phyloP scores from a whole-genome alignment of 1,139 yeast genomes.

The Candida neerlandica region DNA sequence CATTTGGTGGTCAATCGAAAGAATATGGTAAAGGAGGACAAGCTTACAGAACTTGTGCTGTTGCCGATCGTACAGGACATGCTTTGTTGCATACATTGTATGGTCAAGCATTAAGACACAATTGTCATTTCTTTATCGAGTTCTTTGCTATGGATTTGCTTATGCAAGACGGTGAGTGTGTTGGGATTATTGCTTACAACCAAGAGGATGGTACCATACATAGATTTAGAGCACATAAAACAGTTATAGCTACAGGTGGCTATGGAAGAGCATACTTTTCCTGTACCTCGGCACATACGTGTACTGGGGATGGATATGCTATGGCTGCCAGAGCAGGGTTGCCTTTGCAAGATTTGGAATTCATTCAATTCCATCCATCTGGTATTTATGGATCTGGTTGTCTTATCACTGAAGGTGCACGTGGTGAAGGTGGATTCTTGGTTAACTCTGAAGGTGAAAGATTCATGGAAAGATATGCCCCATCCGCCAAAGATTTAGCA shows the following conservation, averaged over 20 bases:
- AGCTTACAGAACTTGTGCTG: conserved; percentile 99
- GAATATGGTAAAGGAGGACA: conserved; percentile 98
- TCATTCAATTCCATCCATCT: conserved; percentile 98
- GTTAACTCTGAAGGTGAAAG: conserved; percentile 98
- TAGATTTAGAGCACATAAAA: conserved; percentile 94
- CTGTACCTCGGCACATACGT: conserved; percentile 98
- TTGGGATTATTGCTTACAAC: conserved; percentile 96
- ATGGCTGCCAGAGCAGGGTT: conserved; percentile 98
- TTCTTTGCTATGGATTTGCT: conserved; percentile 93
- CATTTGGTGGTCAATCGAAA: conserved; percentile 96
- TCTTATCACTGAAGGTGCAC: conserved; percentile 97
- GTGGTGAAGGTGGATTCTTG: conserved; percentile 99
- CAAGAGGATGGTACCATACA: conserved; percentile 98
- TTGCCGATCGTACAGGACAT: conserved; percentile 98
- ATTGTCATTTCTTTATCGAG: conserved; percentile 97
- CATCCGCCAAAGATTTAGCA: conserved; percentile 96
- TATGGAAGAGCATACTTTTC: conserved; percentile 98
- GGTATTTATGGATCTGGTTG: conserved; percentile 99
- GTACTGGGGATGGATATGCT: conserved; percentile 99
- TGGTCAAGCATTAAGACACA: conserved; percentile 95
- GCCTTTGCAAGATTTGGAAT: conserved; percentile 96
- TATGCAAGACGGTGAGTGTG: conserved; percentile 95
- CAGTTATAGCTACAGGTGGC: conserved; percentile 97
- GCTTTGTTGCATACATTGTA: conserved; percentile 93
- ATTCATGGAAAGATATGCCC: conserved; percentile 99